Conservation (phyloP, 495 filamentous ascomycete genomes). For the Hypomontagnella submonticulosa region DNA sequence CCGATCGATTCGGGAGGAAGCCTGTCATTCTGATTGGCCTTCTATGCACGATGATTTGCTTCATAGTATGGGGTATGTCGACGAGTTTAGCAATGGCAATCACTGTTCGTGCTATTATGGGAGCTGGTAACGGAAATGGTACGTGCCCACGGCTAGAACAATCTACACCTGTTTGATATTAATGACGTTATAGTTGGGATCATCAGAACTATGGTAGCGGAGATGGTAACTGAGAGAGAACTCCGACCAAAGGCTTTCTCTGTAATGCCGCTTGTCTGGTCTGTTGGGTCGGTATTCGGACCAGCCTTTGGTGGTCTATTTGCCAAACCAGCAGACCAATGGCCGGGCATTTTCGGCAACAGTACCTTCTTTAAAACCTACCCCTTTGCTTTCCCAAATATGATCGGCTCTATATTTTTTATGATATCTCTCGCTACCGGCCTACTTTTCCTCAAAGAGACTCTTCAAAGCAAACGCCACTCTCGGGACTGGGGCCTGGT, state of each 20-base stretch:
- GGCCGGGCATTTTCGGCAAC: slow-evolving; percentile 72
- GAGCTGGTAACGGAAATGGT: slow-evolving; percentile 74
- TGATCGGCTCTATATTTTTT: slow-evolving; percentile 78
- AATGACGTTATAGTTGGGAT: slow-evolving; percentile 63
- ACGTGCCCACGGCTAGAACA: slow-evolving; percentile 24
- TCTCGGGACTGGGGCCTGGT: slow-evolving; percentile 74
- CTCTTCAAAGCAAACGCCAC: slow-evolving; percentile 71
- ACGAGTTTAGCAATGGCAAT: slow-evolving; percentile 77
- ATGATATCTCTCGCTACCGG: slow-evolving; percentile 76
- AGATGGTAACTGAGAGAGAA: slow-evolving; percentile 82
- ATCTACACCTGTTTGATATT: not conserved
- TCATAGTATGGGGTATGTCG: slow-evolving; percentile 81
- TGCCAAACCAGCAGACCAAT: slow-evolving; percentile 78
- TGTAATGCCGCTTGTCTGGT: slow-evolving; percentile 86
- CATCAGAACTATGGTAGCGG: slow-evolving; percentile 75
- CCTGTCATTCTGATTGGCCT: slow-evolving; percentile 76
- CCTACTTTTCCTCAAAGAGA: slow-evolving; percentile 81
- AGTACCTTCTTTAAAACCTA: slow-evolving; percentile 74
- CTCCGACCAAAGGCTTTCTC: slow-evolving; percentile 85
- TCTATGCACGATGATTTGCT: slow-evolving; percentile 76
- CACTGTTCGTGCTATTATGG: slow-evolving; percentile 71
- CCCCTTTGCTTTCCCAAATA: slow-evolving; percentile 85
- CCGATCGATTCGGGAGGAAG: slow-evolving; percentile 79
- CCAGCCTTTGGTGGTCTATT: slow-evolving; percentile 88
- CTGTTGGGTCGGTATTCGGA: slow-evolving; percentile 85